A percentile compares a stretch with the other conserved stretches of the same genome.
These are phyloP conservation scores for Musa beccarii DNA, from an alignment of 176 grass and related monocot genomes.

Conservation along the genomic window DNA sequence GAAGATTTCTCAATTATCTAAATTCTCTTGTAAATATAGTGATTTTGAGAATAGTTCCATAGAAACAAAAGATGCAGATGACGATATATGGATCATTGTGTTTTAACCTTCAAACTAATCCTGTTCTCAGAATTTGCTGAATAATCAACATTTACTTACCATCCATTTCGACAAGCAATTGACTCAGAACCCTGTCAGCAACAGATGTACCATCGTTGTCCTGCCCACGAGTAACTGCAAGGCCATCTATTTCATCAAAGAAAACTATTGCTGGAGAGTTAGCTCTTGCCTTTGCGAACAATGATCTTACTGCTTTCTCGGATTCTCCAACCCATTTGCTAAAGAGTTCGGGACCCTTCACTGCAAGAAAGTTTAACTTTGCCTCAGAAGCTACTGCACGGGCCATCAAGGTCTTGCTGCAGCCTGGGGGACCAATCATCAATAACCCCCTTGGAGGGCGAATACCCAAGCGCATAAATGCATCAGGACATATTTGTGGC, in stretches of 20 bases:
- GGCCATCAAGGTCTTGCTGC: conserved; percentile 95
- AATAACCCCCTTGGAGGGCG: conserved; percentile 57
- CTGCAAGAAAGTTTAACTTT: conserved; percentile 85
- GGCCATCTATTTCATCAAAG: conserved; percentile 97
- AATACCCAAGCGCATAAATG: conserved; percentile 55
- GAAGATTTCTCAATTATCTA: too few species aligned
- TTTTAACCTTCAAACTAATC: neutral
- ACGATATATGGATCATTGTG: too few species aligned
- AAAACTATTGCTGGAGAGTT: conserved; percentile 94
- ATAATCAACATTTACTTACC: conserved; percentile 32
- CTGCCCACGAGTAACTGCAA: conserved; percentile 61
- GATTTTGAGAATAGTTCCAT: too few species aligned
- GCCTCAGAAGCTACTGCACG: conserved; percentile 90
- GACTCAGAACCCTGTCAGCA: conserved; percentile 69
- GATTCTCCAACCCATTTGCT: conserved; percentile 99
- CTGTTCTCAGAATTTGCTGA: neutral
- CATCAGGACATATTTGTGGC: conserved; percentile 64
- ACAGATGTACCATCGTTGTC: conserved; percentile 63
- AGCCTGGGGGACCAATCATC: conserved; percentile 93
- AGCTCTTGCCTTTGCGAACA: conserved; percentile 71
- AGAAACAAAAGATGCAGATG: too few species aligned
- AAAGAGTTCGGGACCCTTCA: conserved; percentile 94
- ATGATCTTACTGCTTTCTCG: conserved; percentile 74
- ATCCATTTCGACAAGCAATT: conserved; percentile 94
- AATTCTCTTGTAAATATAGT: too few species aligned